A percentile compares a stretch with the other conserved stretches of the same genome.
Evolutionary conservation across 495 filamentous ascomycete species (phyloP).

Genomic region (Bacidia rubella): DNA sequence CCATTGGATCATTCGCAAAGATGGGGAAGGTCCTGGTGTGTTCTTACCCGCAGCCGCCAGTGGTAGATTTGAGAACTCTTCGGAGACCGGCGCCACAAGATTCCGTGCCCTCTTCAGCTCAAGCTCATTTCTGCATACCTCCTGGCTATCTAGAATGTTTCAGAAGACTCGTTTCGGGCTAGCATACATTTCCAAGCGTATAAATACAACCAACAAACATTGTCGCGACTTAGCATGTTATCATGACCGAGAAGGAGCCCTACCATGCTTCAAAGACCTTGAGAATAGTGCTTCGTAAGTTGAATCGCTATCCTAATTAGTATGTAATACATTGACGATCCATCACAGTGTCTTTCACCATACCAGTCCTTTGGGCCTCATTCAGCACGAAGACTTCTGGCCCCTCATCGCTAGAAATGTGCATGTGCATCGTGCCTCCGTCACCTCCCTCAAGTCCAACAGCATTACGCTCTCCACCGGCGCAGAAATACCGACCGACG

Average conservation of each 20-base stretch:
- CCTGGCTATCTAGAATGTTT: conserved; percentile 23
- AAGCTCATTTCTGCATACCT: conserved; percentile 15
- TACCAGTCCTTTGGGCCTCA: conserved; percentile 24
- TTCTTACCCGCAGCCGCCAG: conserved; percentile 18
- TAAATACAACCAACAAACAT: conserved; percentile 12
- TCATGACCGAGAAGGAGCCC: conserved; percentile 9
- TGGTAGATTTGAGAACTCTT: conserved; percentile 20
- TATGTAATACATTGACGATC: no score
- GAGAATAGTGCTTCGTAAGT: conserved; percentile 14
- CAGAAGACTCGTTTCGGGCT: conserved; percentile 20
- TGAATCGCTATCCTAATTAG: not conserved
- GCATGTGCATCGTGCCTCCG: conserved; percentile 24
- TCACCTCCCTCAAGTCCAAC: conserved; percentile 14
- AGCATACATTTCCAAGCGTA: conserved; percentile 18
- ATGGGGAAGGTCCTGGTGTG: conserved; percentile 18
- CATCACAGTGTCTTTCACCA: conserved; percentile 27
- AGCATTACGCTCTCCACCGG: conserved; percentile 18
- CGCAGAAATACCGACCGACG: conserved; percentile 21
- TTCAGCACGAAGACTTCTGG: conserved; percentile 28
- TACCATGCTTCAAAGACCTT: conserved; percentile 12
- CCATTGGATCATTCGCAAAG: conserved; percentile 29
- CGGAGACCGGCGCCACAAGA: conserved; percentile 12
- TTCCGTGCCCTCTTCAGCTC: conserved; percentile 7
- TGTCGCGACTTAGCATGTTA: conserved; percentile 8
- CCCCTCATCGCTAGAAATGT: conserved; percentile 27